Evolutionary conservation across 139 green algal species (phyloP).

Genomic region (Desmodesmus armatus): DNA sequence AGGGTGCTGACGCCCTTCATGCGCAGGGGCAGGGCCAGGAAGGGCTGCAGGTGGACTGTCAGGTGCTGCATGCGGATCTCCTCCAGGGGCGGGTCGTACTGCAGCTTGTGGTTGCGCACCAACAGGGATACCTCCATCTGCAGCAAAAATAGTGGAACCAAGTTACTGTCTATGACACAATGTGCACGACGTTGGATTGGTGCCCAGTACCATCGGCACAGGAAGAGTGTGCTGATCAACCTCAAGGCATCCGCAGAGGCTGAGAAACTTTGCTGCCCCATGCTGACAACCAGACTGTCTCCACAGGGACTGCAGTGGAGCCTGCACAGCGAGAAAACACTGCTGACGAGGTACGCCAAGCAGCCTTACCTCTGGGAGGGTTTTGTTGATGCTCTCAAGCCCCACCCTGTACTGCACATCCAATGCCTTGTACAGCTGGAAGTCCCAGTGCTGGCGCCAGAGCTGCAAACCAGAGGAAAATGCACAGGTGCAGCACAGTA

Average conservation of each 20-base stretch:
- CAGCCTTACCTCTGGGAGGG: conserved; percentile 60
- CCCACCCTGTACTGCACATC: conserved; percentile 80
- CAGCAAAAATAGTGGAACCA: neutral
- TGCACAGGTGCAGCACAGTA: neutral
- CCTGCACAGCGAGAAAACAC: too few species aligned
- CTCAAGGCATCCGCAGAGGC: too few species aligned
- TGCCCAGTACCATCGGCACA: too few species aligned
- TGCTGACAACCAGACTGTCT: too few species aligned
- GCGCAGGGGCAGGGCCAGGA: conserved; percentile 68
- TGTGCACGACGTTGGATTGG: too few species aligned
- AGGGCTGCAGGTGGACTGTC: conserved; percentile 71
- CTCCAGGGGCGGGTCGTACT: conserved; percentile 84
- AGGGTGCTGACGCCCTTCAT: conserved; percentile 77
- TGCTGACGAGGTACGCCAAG: neutral
- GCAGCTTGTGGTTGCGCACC: conserved; percentile 71
- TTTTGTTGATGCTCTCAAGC: conserved; percentile 78
- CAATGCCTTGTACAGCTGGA: conserved; percentile 85
- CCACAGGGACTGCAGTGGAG: too few species aligned
- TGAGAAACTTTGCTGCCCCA: too few species aligned
- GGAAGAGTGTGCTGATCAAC: too few species aligned
- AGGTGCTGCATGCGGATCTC: conserved; percentile 79
- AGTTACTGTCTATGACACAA: neutral
- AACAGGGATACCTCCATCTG: conserved; percentile 74
- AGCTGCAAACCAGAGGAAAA: conserved; percentile 34
- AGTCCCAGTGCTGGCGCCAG: conserved; percentile 89